Base-by-base conservation (phyloP, 495 filamentous ascomycete species). In the Aspergillus conjunctus region DNA sequence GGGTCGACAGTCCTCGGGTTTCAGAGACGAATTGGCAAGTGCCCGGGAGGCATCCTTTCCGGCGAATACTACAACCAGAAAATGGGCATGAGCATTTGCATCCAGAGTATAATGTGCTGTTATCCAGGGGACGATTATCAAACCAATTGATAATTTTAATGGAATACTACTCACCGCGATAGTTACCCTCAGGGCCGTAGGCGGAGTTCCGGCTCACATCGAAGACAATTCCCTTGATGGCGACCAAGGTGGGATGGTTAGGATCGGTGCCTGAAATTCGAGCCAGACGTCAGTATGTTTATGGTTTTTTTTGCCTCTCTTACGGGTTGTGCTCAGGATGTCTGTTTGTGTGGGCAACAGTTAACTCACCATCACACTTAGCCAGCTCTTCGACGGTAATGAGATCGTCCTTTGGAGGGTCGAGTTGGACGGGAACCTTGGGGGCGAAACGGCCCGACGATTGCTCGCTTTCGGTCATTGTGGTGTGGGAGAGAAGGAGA, bases 201-300 rank as follows among this genome's bases (percentile, higher is more conserved):
- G 89, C 85, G 34, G 85, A 81, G 70, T 97, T 98, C 20, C 85
- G 88, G 51, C 82, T 90, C 52, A 99, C 94, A 70, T 99, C 93
- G 68, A 97, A 99, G 45, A 99, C 88, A 60, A 85, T 89, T 59
- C 93, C 92, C 78, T 97, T 98, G 77, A 99, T 98, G 31, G 95
- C 94, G 26, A 99, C 92, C 64, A 93, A 91, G 22, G 87, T 92
- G 32, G 91, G 91, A 58, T 79, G 84, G 52, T 82, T 85, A 3
- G 85, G 74, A 57, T 88, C 85, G 74, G 77, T 75, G 53, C 82
- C 85, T 88, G 22, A 17, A 33, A 17, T 4, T 21, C 11, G 7
- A 54, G 4, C 21, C 43, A 34, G 41, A 37, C 1, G 17, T 41
- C 10, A 20, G 7, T 10, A 48, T 20, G 18, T 7, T 18, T 48